A percentile compares a stretch with the other conserved stretches of the same genome.
These are phyloP conservation scores for Umbelopsis sp. DNA, from an alignment of 192 early-diverging fungal genomes.

Conservation along the genomic window DNA sequence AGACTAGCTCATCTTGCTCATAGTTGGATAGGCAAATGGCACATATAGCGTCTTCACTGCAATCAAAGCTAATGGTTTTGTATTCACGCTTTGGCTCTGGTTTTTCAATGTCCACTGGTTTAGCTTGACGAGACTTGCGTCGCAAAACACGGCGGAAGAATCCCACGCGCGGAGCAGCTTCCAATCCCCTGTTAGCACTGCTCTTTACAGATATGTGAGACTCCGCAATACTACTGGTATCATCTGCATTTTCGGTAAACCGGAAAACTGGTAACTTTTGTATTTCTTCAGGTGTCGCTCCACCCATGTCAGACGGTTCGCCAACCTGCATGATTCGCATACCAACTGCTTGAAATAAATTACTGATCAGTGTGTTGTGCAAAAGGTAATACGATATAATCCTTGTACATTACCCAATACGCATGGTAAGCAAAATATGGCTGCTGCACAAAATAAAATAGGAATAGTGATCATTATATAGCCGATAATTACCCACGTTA, in stretches of 20 bases:
- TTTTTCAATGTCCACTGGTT: neutral
- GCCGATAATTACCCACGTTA: slow-evolving; percentile 68
- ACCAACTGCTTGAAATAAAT: slow-evolving; percentile 38
- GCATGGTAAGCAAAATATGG: slow-evolving; percentile 66
- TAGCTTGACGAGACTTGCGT: neutral
- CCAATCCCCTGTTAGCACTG: neutral
- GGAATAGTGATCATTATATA: slow-evolving; percentile 69
- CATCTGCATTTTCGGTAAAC: slow-evolving; percentile 35
- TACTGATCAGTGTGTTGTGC: neutral
- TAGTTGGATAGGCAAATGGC: slow-evolving; percentile 80
- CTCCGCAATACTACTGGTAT: neutral
- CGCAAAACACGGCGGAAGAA: neutral
- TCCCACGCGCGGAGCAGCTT: neutral
- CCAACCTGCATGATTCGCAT: slow-evolving; percentile 57
- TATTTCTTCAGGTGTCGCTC: slow-evolving; percentile 70
- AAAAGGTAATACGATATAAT: neutral
- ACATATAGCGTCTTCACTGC: slow-evolving; percentile 70
- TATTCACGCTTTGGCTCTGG: neutral
- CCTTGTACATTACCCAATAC: slow-evolving; percentile 43
- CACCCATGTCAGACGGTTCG: slow-evolving; percentile 58
- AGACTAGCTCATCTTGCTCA: slow-evolving; percentile 74
- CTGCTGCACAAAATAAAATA: slow-evolving; percentile 55
- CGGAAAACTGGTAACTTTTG: slow-evolving; percentile 65
- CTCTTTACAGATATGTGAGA: slow-evolving; percentile 2
- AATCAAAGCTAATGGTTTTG: slow-evolving; percentile 44